Evolutionary conservation across 495 filamentous ascomycete species (phyloP).

Genomic region (Aspergillus campestris): DNA sequence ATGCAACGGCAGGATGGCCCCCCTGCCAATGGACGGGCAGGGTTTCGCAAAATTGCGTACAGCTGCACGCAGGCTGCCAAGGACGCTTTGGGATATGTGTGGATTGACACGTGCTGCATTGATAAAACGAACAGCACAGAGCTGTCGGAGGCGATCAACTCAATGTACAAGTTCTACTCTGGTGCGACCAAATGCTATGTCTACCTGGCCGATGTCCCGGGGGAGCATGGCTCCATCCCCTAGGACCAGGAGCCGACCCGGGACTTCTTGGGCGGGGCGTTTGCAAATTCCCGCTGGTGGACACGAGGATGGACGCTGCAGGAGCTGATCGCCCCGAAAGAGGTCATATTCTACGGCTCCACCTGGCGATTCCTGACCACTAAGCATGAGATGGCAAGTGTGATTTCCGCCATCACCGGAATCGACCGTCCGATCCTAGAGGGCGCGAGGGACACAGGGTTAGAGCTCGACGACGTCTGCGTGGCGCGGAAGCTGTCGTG

Average conservation of each 20-base stretch:
- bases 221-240: no score
- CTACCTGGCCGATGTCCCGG: conserved; percentile 22
- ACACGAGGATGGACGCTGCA: conserved; percentile 35
- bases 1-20: not conserved
- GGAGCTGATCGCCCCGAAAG: conserved; percentile 22
- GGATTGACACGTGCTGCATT: conserved; percentile 29
- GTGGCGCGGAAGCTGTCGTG: no score
- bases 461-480: no score
- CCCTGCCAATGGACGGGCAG: not conserved
- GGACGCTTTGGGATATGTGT: conserved; percentile 1
- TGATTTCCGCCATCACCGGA: no score
- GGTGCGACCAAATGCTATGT: conserved; percentile 23
- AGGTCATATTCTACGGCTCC: no score
- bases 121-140: conserved; percentile 34
- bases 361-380: no score
- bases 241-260: no score
- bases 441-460: no score
- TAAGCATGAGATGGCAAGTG: no score
- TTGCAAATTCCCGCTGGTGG: conserved; percentile 21
- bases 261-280: no score
- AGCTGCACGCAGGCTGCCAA: not conserved
- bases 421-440: no score
- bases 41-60: not conserved
- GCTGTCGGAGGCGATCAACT: conserved; percentile 35
- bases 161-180: conserved; percentile 37